These are phyloP conservation scores for Tricholoma sp. DNA, from an alignment of 768 basidiomycete genomes.

Conservation along the genomic window DNA sequence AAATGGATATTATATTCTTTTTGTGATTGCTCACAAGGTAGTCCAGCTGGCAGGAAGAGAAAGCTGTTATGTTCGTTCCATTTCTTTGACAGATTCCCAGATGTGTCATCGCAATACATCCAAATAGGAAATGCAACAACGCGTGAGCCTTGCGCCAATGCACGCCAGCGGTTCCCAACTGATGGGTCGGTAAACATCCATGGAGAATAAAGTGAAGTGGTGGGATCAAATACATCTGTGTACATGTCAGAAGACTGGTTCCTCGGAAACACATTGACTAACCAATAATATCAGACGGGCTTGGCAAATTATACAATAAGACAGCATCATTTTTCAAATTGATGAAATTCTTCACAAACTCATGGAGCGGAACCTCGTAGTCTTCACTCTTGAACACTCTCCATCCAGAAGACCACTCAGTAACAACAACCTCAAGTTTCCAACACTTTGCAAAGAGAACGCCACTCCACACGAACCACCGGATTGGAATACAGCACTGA, in stretches of 20 bases:
- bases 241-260: background rate
- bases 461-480: background rate
- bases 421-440: background rate
- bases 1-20: constrained; percentile 29
- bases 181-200: background rate
- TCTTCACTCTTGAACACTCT: background rate
- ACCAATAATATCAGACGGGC: background rate
- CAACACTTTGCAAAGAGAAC: background rate
- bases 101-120: constrained; percentile 15
- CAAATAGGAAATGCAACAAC: constrained; percentile 1
- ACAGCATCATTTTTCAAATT: background rate
- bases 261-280: background rate
- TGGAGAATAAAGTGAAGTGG: background rate
- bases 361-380: background rate
- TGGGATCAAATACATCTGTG: background rate
- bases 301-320: background rate
- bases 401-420: background rate
- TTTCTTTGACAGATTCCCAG: constrained; percentile 30
- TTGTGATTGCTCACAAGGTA: constrained; percentile 17
- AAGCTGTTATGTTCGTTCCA: constrained; percentile 32
- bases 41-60: constrained; percentile 23
- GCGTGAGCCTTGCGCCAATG: background rate
- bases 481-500: background rate
- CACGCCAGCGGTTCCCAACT: background rate
- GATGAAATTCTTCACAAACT: background rate